Evolutionary conservation across 306 rosid species (phyloP).

Genomic region (Mimosa bimucronata): DNA sequence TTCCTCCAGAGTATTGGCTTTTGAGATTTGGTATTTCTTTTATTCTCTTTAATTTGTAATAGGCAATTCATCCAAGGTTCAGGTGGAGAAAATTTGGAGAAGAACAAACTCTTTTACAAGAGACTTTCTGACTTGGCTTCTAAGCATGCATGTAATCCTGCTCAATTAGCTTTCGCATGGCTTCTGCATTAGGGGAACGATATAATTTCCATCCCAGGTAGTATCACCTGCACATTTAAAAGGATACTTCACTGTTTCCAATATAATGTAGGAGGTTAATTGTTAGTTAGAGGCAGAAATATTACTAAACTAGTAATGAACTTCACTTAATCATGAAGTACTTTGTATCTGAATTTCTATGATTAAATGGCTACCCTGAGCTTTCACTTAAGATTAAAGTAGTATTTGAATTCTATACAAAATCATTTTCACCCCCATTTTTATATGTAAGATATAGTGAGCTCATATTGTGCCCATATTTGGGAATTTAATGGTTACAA

Average conservation of each 20-base stretch:
- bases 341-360: not conserved
- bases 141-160: constrained; percentile 58
- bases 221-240: not conserved
- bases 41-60: constrained; percentile 22
- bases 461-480: not conserved
- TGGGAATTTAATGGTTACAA: too few relatives aligned
- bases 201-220: constrained; percentile 78
- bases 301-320: not conserved
- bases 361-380: not conserved
- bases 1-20: constrained; percentile 3
- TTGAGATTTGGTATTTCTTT: constrained; percentile 13
- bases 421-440: not conserved
- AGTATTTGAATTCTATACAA: not conserved
- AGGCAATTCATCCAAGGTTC: constrained; percentile 71
- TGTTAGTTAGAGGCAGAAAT: not conserved
- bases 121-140: constrained; percentile 56
- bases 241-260: not conserved
- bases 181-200: constrained; percentile 68
- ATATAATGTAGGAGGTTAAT: not conserved
- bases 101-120: constrained; percentile 56
- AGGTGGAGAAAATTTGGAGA: constrained; percentile 66
- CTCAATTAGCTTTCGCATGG: constrained; percentile 78
- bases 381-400: not conserved
- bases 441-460: not conserved
- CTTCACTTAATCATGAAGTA: not conserved